A percentile compares a stretch with the other conserved stretches of the same genome.
These are phyloP conservation scores for Pisolithus thermaeus DNA, from an alignment of 1,284 basidiomycete genomes.

Conservation along the genomic window DNA sequence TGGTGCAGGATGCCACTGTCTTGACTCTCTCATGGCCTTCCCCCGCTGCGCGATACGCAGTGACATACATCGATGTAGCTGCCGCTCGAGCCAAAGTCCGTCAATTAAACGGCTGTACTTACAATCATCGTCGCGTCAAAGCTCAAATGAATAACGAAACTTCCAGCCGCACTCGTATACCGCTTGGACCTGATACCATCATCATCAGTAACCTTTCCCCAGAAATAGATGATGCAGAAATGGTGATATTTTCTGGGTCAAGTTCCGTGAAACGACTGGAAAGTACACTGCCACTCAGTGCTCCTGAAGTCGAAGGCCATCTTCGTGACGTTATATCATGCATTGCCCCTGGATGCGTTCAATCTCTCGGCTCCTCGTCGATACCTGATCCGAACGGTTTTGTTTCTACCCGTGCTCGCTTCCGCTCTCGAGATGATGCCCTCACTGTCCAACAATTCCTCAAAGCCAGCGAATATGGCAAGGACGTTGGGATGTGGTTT, in stretches of 20 bases:
- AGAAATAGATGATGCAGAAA: conserved; percentile 17
- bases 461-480: conserved; percentile 24
- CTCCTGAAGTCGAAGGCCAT: conserved; percentile 32
- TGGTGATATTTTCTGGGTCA: conserved; percentile 15
- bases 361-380: conserved; percentile 22
- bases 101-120: conserved; percentile 30
- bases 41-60: conserved; percentile 35
- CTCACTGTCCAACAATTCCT: conserved; percentile 29
- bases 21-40: conserved; percentile 17
- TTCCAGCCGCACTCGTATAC: conserved; percentile 16
- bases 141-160: conserved; percentile 36
- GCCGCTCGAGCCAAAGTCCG: conserved; percentile 28
- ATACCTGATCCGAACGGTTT: conserved; percentile 16
- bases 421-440: conserved; percentile 36
- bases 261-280: conserved; percentile 19
- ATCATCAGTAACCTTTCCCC: conserved; percentile 23
- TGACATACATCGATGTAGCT: conserved; percentile 27
- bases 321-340: conserved; percentile 29
- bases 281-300: conserved; percentile 27
- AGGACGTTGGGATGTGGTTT: conserved; percentile 27
- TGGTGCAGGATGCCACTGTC: conserved; percentile 26
- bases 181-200: conserved; percentile 29
- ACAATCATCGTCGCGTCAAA: conserved; percentile 35
- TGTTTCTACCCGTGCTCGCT: conserved; percentile 30
- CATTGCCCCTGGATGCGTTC: conserved; percentile 11